phyloP scores from a whole-genome alignment of 805 yeast species.

The Wickerhamomyces strasburgensis region DNA sequence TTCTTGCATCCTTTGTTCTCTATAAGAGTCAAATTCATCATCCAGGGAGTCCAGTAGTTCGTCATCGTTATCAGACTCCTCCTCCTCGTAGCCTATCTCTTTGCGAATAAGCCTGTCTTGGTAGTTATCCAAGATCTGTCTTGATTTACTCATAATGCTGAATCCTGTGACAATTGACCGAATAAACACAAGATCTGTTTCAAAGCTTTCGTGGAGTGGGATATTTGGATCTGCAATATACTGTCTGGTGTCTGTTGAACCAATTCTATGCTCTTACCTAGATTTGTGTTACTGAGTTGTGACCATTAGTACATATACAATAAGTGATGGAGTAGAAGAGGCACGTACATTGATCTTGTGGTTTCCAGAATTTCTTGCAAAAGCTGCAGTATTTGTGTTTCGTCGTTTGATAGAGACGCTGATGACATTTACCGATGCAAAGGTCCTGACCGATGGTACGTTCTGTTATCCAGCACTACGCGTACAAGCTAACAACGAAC shows the following conservation, averaged over 20 bases:
- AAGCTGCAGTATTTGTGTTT: conserved; percentile 1
- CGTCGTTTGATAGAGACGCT: too few relatives aligned
- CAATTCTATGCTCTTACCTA: background rate
- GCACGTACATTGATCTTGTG: conserved; percentile 8
- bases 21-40: conserved; percentile 46
- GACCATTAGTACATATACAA: background rate
- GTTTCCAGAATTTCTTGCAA: conserved; percentile 6
- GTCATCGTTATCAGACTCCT: conserved; percentile 31
- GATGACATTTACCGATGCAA: too few relatives aligned
- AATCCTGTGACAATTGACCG: conserved; percentile 3
- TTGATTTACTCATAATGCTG: background rate
- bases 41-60: conserved; percentile 45
- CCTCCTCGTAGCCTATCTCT: conserved; percentile 19
- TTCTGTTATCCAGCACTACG: too few relatives aligned
- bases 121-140: conserved; percentile 25
- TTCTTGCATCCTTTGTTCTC: conserved; percentile 62
- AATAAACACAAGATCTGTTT: conserved; percentile 3
- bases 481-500: too few relatives aligned
- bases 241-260: background rate
- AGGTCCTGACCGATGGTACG: too few relatives aligned
- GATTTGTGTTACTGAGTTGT: background rate
- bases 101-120: conserved; percentile 33
- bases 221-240: background rate
- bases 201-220: conserved; percentile 1
- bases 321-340: background rate